Base-by-base conservation (phyloP, 2,329 filamentous ascomycete genomes). In the Calonectria pseudoreteaudii region DNA sequence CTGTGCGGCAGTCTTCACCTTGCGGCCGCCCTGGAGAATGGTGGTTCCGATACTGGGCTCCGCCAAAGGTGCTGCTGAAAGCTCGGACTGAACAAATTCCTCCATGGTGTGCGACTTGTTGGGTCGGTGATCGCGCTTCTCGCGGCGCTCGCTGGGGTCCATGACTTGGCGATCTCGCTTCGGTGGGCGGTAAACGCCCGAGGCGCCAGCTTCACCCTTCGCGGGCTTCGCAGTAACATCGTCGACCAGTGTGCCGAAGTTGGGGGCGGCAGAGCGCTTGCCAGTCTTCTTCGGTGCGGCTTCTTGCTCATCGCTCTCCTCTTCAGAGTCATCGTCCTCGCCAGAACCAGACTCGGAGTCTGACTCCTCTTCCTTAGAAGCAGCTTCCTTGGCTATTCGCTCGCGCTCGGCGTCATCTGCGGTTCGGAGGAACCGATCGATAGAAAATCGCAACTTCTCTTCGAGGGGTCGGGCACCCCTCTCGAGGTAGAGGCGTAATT, bases 1-100 rank as follows among this genome's bases (percentile, higher is more conserved):
- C 82, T 98, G 94, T 41, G 91, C 89, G 18, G 92, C 91, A 7
- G 94, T 94, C 88, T 96, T 97, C 81, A 92, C 91, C 83, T 92
- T 92, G 76, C 96, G 91, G 41, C 97, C 97, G 65, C 94, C 93
- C 64, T 92, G 89, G 6, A 93, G 88, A 79, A 98, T 97, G 23
- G 94, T 98, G 71, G 94, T 97, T 74, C 97, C 97, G 80, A 99
- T 97, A 78, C 94, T 97, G 69, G 96, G 95, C 83, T 97, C 91
- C 1, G 95, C 94, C 72, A 95, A 85, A 1, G 97, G 97, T 2
- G 95, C 95, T 8, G 90, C 86, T 0, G 95, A 96, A 73, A 98
- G 89, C 84, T 99, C 97, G 23, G 94, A 92, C 65, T 90, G 92
- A 76, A 99, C 92, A 81, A 97, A 99, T 81, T 98, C 96, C 82